Base-by-base conservation (phyloP, 139 green algal genomes). In the Trebouxia sp. region DNA sequence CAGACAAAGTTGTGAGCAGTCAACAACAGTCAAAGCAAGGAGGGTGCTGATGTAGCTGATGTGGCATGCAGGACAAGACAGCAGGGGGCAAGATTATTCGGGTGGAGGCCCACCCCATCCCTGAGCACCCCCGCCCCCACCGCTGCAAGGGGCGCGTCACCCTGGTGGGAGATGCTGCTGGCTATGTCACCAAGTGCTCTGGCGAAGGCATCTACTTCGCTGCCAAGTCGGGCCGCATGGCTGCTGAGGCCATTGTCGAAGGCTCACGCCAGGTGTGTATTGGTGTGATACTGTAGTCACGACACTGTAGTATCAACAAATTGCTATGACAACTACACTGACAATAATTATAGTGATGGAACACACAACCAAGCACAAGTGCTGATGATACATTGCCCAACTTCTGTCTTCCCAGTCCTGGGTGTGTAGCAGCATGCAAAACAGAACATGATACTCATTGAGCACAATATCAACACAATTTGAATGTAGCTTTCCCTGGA, bases 191-290 rank as follows among this genome's bases (percentile, higher is more conserved):
- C n/a, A 88, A 69, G 90, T 96, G 92, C 92, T 93, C 90, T 82
- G 82, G 96, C 20, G 96, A 98, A 92, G 97, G 97, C 88, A 99
- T 99, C 87, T 99, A 99, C 92, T 99, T 99, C 85, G 97, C 97
- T 3, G 97, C 97, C 87, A 99, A 99, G 92, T 94, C 85, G 9
- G 97, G 97, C 65, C 94, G 97, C 86, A 99, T 99, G 97, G 85
- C 75, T 50, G 97, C 93, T 0, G 97, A 99, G 89, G 97, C 97
- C 30, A 98, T 99, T 70, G 96, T 95, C 35, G 90, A 94, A 85
- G 87, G 50, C 42, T 90, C 84, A 47, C 48, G 89, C 81, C 51
- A 82, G 43, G 81, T 58, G 22, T n/a, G 30, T 1, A 12, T 45
- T 22, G n/a, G 66, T 24, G 26, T 12, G 26, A 51, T 51, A 6